Evolutionary conservation across 345 rosid genomes (phyloP).

Genomic region (Eucalyptus pauciflora): DNA sequence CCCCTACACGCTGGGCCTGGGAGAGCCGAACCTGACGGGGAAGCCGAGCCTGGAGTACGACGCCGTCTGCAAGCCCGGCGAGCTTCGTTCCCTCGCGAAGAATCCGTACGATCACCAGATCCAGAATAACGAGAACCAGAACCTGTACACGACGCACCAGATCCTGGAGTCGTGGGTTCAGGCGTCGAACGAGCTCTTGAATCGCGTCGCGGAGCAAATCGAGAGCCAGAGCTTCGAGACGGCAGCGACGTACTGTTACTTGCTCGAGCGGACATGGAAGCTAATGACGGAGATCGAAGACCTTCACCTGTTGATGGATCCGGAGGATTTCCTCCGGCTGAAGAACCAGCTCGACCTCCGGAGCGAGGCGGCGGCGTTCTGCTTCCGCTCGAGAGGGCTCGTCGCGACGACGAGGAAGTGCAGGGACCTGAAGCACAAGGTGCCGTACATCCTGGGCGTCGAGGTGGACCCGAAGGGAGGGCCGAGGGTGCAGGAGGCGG

Average conservation of each 20-base stretch:
- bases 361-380: constrained; percentile 15
- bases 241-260: constrained; percentile 19
- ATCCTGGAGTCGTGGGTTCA: constrained; percentile 83
- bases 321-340: constrained; percentile 24
- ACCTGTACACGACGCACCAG: constrained; percentile 57
- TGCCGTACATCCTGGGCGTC: constrained; percentile 58
- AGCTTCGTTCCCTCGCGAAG: constrained; percentile 12
- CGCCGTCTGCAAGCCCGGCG: constrained; percentile 23
- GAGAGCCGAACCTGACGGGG: constrained; percentile 60
- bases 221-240: background rate
- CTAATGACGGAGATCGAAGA: constrained; percentile 21
- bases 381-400: constrained; percentile 63
- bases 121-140: constrained; percentile 48
- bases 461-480: constrained; percentile 94
- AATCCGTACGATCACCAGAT: constrained; percentile 16
- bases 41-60: constrained; percentile 38
- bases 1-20: constrained; percentile 70
- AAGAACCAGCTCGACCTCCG: constrained; percentile 12
- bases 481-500: constrained; percentile 86
- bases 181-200: constrained; percentile 24
- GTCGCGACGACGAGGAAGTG: constrained; percentile 48
- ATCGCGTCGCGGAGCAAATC: constrained; percentile 25
- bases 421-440: constrained; percentile 62
- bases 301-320: constrained; percentile 31
- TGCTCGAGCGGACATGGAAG: constrained; percentile 26